These are phyloP conservation scores for Kwoniella bestiolae DNA, from an alignment of 768 basidiomycete species.

Conservation along the genomic window DNA sequence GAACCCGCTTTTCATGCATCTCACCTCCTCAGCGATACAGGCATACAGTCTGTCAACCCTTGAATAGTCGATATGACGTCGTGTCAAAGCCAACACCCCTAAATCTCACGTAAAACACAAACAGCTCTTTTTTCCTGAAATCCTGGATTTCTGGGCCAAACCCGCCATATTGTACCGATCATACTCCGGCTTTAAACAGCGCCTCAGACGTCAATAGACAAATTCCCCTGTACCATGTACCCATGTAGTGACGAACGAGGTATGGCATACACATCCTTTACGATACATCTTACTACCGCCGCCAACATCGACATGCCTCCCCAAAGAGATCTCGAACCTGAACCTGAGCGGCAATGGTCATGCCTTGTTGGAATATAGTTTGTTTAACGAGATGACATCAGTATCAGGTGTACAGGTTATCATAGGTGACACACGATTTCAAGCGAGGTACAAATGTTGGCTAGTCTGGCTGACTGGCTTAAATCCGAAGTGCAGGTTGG, in stretches of 20 bases:
- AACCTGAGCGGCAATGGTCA: background rate
- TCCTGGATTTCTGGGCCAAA: background rate
- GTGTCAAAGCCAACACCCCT: background rate
- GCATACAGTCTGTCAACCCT: background rate
- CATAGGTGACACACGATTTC: background rate
- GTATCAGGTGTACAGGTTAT: background rate
- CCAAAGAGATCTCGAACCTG: too few species aligned
- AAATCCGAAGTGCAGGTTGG: background rate
- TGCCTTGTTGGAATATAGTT: background rate
- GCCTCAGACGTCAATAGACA: slow-evolving; percentile 7
- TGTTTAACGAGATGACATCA: slow-evolving; percentile 14
- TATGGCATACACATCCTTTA: slow-evolving; percentile 1
- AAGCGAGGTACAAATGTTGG: too few species aligned
- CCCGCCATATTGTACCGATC: slow-evolving; percentile 1
- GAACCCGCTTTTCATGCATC: slow-evolving; percentile 6
- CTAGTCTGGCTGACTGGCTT: too few species aligned
- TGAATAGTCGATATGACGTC: background rate
- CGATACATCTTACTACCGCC: too few species aligned
- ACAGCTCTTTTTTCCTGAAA: background rate
- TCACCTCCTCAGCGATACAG: too few species aligned
- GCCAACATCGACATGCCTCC: too few species aligned
- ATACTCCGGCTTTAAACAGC: slow-evolving; percentile 1
- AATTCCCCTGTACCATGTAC: background rate
- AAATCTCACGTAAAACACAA: background rate
- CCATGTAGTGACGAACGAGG: background rate